phyloP scores from a whole-genome alignment of 116 monocot species.

The Trichopus zeylanicus region DNA sequence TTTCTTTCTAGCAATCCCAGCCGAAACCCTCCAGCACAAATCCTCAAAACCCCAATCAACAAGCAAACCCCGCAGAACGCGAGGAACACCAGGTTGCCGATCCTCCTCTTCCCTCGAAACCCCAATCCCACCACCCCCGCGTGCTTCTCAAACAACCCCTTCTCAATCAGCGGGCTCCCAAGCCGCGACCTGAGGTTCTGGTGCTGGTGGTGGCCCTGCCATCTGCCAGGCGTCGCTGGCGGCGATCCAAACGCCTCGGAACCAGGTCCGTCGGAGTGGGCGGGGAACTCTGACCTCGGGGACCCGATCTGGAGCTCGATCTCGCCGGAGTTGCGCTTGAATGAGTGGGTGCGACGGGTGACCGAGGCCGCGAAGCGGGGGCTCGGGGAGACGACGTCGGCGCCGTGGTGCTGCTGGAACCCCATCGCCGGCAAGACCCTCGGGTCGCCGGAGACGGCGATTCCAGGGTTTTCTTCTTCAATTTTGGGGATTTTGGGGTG shows the following conservation, averaged over 20 bases:
- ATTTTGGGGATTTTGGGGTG: not conserved
- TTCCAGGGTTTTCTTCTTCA: too few species aligned
- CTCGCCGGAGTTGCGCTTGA: constrained; percentile 45
- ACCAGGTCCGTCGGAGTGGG: not conserved
- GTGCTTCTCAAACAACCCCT: constrained; percentile 35
- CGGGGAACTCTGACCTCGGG: constrained; percentile 23
- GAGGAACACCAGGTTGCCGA: constrained; percentile 62
- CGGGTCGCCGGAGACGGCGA: too few species aligned
- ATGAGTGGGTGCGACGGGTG: constrained; percentile 71
- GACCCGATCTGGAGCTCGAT: constrained; percentile 84
- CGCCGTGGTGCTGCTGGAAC: constrained; percentile 24
- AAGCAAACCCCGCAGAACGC: constrained; percentile 55
- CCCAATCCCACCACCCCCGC: constrained; percentile 16
- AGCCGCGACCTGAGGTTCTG: constrained; percentile 19
- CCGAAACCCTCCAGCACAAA: constrained; percentile 38
- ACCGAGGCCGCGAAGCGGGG: constrained; percentile 49
- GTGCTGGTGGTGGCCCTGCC: constrained; percentile 10
- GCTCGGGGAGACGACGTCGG: constrained; percentile 33
- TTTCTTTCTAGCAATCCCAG: not conserved
- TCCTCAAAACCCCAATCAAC: constrained; percentile 53
- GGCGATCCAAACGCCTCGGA: constrained; percentile 10
- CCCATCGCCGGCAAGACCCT: constrained; percentile 16
- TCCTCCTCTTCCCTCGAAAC: constrained; percentile 28
- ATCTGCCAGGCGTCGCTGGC: constrained; percentile 6
- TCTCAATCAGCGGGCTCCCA: constrained; percentile 19